A percentile compares a stretch with the other conserved stretches of the same genome.
Evolutionary conservation across 768 basidiomycete species (phyloP).

Genomic region (Suillus subalutaceus): DNA sequence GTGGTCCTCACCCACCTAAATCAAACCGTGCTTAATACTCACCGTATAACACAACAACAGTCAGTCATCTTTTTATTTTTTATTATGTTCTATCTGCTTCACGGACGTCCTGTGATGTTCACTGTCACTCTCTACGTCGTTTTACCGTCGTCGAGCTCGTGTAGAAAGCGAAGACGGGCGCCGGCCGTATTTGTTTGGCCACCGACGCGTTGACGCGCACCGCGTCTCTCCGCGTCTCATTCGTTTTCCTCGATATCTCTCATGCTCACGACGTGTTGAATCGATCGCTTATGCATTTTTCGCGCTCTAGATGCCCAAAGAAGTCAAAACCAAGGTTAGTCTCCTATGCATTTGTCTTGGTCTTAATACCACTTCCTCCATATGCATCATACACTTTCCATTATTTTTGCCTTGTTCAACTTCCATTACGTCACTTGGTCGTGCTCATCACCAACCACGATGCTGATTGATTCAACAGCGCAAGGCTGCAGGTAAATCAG

Average conservation of each 20-base stretch:
- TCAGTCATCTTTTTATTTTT: conserved; percentile 25
- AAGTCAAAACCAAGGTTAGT: conserved; percentile 70
- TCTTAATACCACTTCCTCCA: conserved; percentile 2
- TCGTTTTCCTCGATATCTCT: conserved; percentile 19
- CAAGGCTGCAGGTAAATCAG: conserved; percentile 76
- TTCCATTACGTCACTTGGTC: neutral
- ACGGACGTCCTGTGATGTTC: conserved; percentile 25
- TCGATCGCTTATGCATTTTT: conserved; percentile 35
- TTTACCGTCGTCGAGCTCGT: conserved; percentile 27
- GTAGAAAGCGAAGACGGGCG: conserved; percentile 11
- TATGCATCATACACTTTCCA: neutral
- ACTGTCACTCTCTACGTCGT: conserved; percentile 9
- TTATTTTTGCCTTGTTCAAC: neutral
- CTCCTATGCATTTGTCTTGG: conserved; percentile 18
- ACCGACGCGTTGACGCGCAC: conserved; percentile 40
- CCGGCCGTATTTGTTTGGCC: conserved; percentile 38
- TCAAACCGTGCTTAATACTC: conserved; percentile 28
- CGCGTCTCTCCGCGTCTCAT: conserved; percentile 25
- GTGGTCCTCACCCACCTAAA: conserved; percentile 37
- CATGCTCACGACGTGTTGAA: conserved; percentile 43
- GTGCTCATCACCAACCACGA: conserved; percentile 3
- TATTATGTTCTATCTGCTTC: conserved; percentile 24
- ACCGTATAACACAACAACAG: conserved; percentile 35
- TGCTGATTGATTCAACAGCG: conserved; percentile 46
- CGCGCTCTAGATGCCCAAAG: conserved; percentile 75